Percentiles rank a stretch among this genome's conserved stretches.
Evolutionary conservation across 1,284 basidiomycete genomes (phyloP).

Genomic region (Irpex sp.): DNA sequence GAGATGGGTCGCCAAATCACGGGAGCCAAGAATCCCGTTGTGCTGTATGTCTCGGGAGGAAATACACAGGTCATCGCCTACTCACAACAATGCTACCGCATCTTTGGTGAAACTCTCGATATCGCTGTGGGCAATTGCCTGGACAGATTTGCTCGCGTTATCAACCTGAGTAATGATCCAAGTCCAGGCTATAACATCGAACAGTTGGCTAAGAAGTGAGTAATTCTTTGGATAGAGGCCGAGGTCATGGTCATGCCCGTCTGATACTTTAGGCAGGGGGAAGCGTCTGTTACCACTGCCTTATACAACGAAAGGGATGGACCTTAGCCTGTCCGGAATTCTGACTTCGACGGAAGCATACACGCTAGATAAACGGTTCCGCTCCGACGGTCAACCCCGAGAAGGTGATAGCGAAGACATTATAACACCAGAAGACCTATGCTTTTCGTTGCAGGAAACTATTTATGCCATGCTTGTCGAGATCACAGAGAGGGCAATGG

Average conservation of each 20-base stretch:
- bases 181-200: constrained; percentile 99
- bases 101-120: constrained; percentile 98
- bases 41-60: constrained; percentile 97
- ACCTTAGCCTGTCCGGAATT: constrained; percentile 92
- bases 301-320: constrained; percentile 99
- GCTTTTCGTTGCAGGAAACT: constrained; percentile 96
- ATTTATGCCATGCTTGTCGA: constrained; percentile 99
- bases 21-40: constrained; percentile 91
- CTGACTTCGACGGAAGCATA: constrained; percentile 88
- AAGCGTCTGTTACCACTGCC: constrained; percentile 80
- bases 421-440: constrained; percentile 92
- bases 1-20: constrained; percentile 99
- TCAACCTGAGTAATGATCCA: constrained; percentile 94
- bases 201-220: constrained; percentile 86
- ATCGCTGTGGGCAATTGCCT: constrained; percentile 99
- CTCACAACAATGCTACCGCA: constrained; percentile 94
- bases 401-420: constrained; percentile 56
- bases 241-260: background rate
- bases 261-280: constrained; percentile 42
- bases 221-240: constrained; percentile 1
- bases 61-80: constrained; percentile 99
- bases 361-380: constrained; percentile 76
- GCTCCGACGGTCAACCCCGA: constrained; percentile 34
- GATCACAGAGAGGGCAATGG: constrained; percentile 99
- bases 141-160: constrained; percentile 96